Base-by-base conservation (phyloP, 2,329 filamentous ascomycete species). In the Fusarium buharicum region DNA sequence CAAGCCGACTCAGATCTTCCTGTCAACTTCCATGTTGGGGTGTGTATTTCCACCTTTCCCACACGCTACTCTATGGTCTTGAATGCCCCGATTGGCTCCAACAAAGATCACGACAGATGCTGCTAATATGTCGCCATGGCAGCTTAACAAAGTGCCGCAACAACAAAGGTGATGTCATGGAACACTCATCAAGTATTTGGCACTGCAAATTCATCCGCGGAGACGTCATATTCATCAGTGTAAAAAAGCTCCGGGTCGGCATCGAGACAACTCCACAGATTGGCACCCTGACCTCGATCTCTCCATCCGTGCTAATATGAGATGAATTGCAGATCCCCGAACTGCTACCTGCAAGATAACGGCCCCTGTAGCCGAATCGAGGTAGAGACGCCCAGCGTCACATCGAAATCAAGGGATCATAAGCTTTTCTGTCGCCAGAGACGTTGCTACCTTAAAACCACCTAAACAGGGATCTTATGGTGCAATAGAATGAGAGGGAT, bases 121-220 rank as follows among this genome's bases (percentile, higher is more conserved):
- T 55, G 11, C 43, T 56, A 47, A 30, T 27, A 64, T 64, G 61
- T 43, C 61, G 55, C 57, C 60, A 61, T 62, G 5, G 18, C 17
- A 36, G 33, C 16, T 33, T 4, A 22, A 18, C 14, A 6, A 39
- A 38, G 12, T n/a, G 3, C 17, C 34, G 13, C 20, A 22, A 10
- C 0, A 6, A 11, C 13, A 6, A 6, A 6, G 6, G 16, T 62
- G 59, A 62, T 62, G 57, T 52, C 40, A 62, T 62, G 10, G 34
- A 33, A 16, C 7, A 17, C 4, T 0, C 4, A 12, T 20, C 0
- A 3, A 28, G 12, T 11, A 4, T 2, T 1, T 39, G 20, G 30
- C 20, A 17, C 49, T 24, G 17, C 6, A 22, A n/a, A 12, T 30
- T 14, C 13, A 17, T 22, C 16, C 6, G 18, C 16, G 20, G 10